phyloP scores from a whole-genome alignment of 1,284 basidiomycete species.

The Cryptococcus sp. region DNA sequence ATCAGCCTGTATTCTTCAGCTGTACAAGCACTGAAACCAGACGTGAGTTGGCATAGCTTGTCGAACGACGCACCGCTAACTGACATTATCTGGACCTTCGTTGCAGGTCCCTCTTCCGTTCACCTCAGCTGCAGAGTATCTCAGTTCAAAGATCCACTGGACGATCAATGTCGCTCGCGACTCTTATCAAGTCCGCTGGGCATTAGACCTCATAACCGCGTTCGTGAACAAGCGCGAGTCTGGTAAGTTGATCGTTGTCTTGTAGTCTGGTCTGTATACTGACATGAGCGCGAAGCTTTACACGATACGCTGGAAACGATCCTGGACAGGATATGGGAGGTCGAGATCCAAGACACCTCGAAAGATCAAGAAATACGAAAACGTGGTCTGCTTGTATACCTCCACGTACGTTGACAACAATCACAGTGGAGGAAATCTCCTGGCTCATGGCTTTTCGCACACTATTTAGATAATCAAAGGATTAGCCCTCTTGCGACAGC shows the following conservation, averaged over 20 bases:
- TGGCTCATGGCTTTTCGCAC: background rate
- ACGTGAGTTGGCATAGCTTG: conserved; percentile 56
- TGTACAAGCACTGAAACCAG: conserved; percentile 64
- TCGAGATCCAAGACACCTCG: conserved; percentile 38
- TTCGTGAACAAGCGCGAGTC: conserved; percentile 73
- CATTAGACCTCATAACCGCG: conserved; percentile 65
- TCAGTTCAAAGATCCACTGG: conserved; percentile 64
- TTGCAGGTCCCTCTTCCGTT: conserved; percentile 19
- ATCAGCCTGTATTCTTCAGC: conserved; percentile 68
- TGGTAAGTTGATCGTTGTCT: conserved; percentile 54
- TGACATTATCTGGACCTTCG: background rate
- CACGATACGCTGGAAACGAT: conserved; percentile 55
- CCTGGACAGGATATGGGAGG: conserved; percentile 55
- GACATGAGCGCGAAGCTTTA: conserved; percentile 54
- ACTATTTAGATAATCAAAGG: conserved; percentile 69
- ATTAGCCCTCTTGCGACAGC: conserved; percentile 72
- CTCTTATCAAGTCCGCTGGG: conserved; percentile 62
- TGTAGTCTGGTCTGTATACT: background rate
- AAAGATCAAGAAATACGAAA: conserved; percentile 24
- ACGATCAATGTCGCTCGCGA: conserved; percentile 59
- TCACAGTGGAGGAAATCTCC: background rate
- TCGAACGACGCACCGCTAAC: too few species aligned
- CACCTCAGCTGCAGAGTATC: conserved; percentile 53
- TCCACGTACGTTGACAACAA: conserved; percentile 23
- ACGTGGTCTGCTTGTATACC: conserved; percentile 29